Conservation (phyloP, 2,329 filamentous ascomycete species). For the Boeremia lycopersici region DNA sequence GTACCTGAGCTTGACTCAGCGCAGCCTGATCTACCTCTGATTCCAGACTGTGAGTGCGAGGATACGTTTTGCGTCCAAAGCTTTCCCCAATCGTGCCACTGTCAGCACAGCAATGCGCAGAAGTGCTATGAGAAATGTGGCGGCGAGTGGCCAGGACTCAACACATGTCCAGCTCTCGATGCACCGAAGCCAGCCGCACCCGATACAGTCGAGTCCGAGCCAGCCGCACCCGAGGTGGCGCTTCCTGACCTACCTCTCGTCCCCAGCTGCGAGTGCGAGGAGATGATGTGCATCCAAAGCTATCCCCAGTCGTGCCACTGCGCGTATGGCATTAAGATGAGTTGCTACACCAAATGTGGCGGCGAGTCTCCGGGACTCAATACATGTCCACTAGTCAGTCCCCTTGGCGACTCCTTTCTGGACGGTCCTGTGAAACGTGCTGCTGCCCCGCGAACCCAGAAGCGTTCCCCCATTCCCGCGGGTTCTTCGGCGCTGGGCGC, state of each 20-base stretch:
- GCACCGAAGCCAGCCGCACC: neutral
- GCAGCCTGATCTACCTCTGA: too few species aligned
- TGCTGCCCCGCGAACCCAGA: slow-evolving; percentile 2
- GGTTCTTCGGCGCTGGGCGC: too few species aligned
- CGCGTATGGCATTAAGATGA: slow-evolving; percentile 25
- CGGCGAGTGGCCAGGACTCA: too few species aligned
- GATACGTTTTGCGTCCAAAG: too few species aligned
- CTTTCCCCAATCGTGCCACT: too few species aligned
- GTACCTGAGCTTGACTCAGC: too few species aligned
- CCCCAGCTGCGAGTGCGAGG: slow-evolving; percentile 24
- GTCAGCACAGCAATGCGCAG: too few species aligned
- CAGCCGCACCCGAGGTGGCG: too few species aligned
- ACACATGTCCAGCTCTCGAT: neutral
- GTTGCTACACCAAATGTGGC: slow-evolving; percentile 40
- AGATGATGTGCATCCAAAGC: slow-evolving; percentile 23
- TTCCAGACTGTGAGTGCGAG: too few species aligned
- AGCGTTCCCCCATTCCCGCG: neutral
- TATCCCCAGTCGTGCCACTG: slow-evolving; percentile 41
- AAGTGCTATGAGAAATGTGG: too few species aligned
- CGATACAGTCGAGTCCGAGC: too few species aligned
- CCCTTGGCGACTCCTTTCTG: neutral
- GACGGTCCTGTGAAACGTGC: slow-evolving; percentile 7
- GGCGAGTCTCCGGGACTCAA: slow-evolving; percentile 24
- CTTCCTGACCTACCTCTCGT: slow-evolving; percentile 8
- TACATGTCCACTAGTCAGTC: slow-evolving; percentile 14